Base-by-base conservation (phyloP, 2,329 filamentous ascomycete species). In the Alternaria metachromatica region DNA sequence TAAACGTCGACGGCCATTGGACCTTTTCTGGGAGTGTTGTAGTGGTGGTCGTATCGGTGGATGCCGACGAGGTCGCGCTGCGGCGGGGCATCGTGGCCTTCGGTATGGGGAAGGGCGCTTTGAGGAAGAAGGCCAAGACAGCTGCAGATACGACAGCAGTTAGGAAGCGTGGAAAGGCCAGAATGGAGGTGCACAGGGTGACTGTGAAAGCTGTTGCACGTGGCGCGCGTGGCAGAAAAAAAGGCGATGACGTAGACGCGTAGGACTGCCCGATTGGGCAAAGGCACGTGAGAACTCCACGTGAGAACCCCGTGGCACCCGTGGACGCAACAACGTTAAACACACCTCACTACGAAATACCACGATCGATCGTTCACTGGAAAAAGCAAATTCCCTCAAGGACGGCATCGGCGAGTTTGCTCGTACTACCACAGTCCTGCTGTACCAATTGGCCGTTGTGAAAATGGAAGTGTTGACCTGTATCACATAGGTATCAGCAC, bases 1-100 rank as follows among this genome's bases (percentile, higher is more conserved):
- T 87, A 80, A 90, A 89, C 12, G 87, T 89, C 15, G 82, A 78
- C 5, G 87, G 87, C 66, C 82, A 78, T 37, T 74, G 70, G 6
- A 79, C 74, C 21, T 76, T 74, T 21, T 76, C 68, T 10, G 82
- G 73, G 3, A 80, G 77, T 6, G 76, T 75, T 8, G 78, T 78
- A 4, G 77, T 77, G 37, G 79, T 75, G 11, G 80, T 49, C 10
- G 68, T 66, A 49, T 76, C 67, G 64, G 66, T 72, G 37, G 72
- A 67, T 9, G 63, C 50, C 20, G 70, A 65, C 20, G 70, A 64
- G 11, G 65, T 59, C 25, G 57, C 67, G 45, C 65, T 68, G 53
- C 72, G 71, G 68, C 76, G 76, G 55, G 76, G 75, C 78, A 80
- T 80, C 11, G 57, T 64, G 55, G 37, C 8, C 6, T 18, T 18